phyloP scores from a whole-genome alignment of 176 grass and related monocot genomes.

The Rhynchospora tenuis region DNA sequence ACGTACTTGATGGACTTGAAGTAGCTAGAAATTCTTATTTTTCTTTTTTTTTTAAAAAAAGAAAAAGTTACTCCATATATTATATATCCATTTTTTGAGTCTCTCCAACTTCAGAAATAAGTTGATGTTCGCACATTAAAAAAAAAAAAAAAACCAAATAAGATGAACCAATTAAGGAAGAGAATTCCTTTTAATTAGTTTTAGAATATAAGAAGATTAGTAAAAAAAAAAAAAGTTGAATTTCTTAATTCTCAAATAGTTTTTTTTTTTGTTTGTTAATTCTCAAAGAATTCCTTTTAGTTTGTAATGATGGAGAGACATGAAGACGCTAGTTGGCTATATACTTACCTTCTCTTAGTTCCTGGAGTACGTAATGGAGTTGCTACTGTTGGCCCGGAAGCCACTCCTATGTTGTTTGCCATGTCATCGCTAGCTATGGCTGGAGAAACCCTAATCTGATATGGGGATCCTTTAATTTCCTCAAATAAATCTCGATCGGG shows the following conservation, averaged over 20 bases:
- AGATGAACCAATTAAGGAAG: neutral
- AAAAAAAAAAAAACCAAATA: neutral
- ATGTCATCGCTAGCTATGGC: neutral
- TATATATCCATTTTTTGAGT: neutral
- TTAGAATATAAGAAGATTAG: neutral
- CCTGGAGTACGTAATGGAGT: constrained; percentile 7
- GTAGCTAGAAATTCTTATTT: neutral
- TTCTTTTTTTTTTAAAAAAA: neutral
- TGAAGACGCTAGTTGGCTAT: neutral
- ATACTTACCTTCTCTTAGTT: constrained; percentile 29
- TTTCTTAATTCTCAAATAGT: neutral
- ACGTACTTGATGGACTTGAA: neutral
- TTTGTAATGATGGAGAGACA: neutral
- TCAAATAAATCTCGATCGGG: constrained; percentile 9
- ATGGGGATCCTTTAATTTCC: neutral
- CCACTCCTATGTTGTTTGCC: neutral
- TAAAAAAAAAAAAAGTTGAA: no score
- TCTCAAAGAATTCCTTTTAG: no score
- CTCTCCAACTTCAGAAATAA: neutral
- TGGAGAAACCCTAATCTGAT: constrained; percentile 15
- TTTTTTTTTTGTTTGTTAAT: neutral
- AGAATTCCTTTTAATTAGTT: neutral
- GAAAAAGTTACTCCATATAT: neutral
- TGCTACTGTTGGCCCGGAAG: neutral
- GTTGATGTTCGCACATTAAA: neutral